phyloP scores from a whole-genome alignment of 345 rosid species.

The Pistacia vera region DNA sequence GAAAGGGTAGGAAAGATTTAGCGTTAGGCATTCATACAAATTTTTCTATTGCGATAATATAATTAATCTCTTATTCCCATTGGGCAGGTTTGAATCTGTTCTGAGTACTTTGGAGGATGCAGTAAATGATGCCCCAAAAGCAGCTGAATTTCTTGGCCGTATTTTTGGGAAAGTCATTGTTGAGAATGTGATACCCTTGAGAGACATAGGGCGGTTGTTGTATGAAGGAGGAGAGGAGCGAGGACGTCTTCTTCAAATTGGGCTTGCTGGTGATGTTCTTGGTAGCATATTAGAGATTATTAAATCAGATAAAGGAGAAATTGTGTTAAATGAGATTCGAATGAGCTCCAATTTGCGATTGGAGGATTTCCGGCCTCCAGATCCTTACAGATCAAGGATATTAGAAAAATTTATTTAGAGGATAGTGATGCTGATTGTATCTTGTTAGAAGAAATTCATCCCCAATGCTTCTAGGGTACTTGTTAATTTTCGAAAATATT shows the following conservation, averaged over 20 bases:
- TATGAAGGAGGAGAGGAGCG: conserved; percentile 73
- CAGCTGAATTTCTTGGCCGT: conserved; percentile 77
- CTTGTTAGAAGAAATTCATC: conserved; percentile 29
- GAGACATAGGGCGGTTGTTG: conserved; percentile 61
- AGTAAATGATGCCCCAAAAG: conserved; percentile 91
- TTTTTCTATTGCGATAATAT: neutral
- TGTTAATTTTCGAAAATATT: conserved; percentile 29
- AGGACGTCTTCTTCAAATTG: conserved; percentile 55
- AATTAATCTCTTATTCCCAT: neutral
- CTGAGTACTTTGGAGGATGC: conserved; percentile 80
- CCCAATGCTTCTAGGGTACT: conserved; percentile 20
- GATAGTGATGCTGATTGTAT: conserved; percentile 41
- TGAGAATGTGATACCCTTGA: conserved; percentile 52
- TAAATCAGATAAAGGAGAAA: conserved; percentile 62
- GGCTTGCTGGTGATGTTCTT: conserved; percentile 84
- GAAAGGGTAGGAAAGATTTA: conserved; percentile 61
- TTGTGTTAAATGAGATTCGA: conserved; percentile 48
- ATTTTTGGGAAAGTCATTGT: conserved; percentile 59
- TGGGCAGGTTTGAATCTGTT: conserved; percentile 70
- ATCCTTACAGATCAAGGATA: conserved; percentile 56
- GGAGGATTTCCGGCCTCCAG: conserved; percentile 74
- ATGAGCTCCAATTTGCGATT: conserved; percentile 52
- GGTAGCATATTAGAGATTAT: conserved; percentile 75
- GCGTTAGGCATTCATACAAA: neutral
- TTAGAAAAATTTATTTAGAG: conserved; percentile 76